Percentiles rank a stretch among this genome's conserved stretches.
These are phyloP conservation scores for Protomyces arabidopsidicola DNA, from an alignment of 1,139 yeast species.

Conservation along the genomic window DNA sequence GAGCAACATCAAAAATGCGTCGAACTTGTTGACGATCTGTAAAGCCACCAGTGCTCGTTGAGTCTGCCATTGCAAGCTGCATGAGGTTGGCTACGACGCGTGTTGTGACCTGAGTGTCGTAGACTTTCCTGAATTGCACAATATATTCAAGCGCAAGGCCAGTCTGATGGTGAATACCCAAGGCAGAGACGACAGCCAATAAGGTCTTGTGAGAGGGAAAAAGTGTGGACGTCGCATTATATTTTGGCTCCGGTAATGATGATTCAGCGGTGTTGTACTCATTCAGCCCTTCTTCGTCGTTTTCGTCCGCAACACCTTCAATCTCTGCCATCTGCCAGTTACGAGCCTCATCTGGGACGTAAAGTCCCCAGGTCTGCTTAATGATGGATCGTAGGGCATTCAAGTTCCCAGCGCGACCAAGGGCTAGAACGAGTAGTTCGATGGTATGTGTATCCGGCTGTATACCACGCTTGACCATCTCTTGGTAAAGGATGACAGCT, in stretches of 20 bases:
- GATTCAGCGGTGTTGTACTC: not conserved
- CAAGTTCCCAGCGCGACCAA: conserved; percentile 5
- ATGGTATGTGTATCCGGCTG: conserved; percentile 13
- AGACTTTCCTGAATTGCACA: not conserved
- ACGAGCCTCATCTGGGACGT: not conserved
- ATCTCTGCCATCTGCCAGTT: not conserved
- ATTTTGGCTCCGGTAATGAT: not conserved
- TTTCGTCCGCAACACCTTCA: conserved; percentile 9
- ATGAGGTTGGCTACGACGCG: conserved; percentile 9
- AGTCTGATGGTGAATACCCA: conserved; percentile 7
- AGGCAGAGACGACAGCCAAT: conserved; percentile 4
- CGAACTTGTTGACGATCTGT: not conserved
- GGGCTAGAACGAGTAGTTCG: conserved; percentile 7
- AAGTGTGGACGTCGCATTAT: not conserved
- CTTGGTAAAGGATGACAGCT: conserved; percentile 8
- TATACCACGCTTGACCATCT: conserved; percentile 4
- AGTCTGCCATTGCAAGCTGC: conserved; percentile 6
- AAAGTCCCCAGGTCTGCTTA: conserved; percentile 11
- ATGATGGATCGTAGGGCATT: conserved; percentile 3
- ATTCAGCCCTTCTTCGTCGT: conserved; percentile 10
- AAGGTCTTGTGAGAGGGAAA: conserved; percentile 11
- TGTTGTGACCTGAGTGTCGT: conserved; percentile 1
- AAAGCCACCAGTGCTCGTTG: not conserved
- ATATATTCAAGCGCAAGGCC: conserved; percentile 1
- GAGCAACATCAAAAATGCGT: not conserved